Evolutionary conservation across 495 filamentous ascomycete genomes (phyloP).

Genomic region (Neurospora sp.): DNA sequence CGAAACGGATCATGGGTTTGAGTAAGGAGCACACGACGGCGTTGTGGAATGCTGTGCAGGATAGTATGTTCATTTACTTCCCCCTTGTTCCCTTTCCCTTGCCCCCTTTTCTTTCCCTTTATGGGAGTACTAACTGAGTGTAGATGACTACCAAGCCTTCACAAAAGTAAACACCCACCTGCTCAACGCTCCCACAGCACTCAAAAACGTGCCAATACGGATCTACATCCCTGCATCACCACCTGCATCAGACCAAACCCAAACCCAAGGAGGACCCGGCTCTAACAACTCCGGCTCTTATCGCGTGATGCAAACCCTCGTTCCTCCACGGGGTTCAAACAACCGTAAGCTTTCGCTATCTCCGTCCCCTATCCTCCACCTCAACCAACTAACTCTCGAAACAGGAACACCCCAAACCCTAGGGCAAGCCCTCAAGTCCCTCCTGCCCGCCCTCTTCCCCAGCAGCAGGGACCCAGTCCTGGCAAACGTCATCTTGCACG

Average conservation of each 20-base stretch:
- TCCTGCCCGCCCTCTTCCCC: slow-evolving; percentile 80
- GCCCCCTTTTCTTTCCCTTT: background rate
- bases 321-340: slow-evolving; percentile 38
- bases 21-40: slow-evolving; percentile 78
- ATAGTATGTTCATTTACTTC: slow-evolving; percentile 52
- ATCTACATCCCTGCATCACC: slow-evolving; percentile 75
- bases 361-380: background rate
- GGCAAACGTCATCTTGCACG: slow-evolving; percentile 85
- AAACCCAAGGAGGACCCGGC: slow-evolving; percentile 18
- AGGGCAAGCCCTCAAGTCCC: slow-evolving; percentile 63
- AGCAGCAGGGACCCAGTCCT: slow-evolving; percentile 77
- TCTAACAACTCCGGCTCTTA: slow-evolving; percentile 41
- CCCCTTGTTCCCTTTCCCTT: background rate
- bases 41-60: slow-evolving; percentile 76
- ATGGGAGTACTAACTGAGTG: background rate
- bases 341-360: slow-evolving; percentile 17
- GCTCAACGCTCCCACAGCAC: slow-evolving; percentile 61
- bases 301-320: slow-evolving; percentile 59
- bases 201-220: slow-evolving; percentile 75
- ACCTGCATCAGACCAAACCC: slow-evolving; percentile 22
- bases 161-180: slow-evolving; percentile 67
- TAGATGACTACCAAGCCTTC: slow-evolving; percentile 67
- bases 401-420: slow-evolving; percentile 55
- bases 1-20: slow-evolving; percentile 85
- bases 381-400: slow-evolving; percentile 2